phyloP scores from a whole-genome alignment of 1,284 basidiomycete species.

The Ceratobasidium sp. region DNA sequence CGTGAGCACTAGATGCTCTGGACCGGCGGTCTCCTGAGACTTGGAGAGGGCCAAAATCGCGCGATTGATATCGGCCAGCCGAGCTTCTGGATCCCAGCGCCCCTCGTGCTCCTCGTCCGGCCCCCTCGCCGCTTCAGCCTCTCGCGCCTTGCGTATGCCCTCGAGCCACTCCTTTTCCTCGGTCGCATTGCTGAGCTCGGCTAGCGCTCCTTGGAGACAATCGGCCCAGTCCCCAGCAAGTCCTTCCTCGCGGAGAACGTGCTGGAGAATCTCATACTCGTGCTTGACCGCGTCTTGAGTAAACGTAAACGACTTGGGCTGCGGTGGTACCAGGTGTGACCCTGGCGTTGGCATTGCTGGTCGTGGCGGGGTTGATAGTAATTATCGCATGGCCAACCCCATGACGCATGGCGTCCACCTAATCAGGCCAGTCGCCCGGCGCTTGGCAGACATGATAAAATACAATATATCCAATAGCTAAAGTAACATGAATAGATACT shows the following conservation, averaged over 20 bases:
- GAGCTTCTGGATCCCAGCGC: slow-evolving; percentile 28
- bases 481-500: slow-evolving; percentile 6
- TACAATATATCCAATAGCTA: background rate
- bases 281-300: slow-evolving; percentile 36
- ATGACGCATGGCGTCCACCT: slow-evolving; percentile 18
- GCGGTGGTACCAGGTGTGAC: background rate
- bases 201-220: slow-evolving; percentile 34
- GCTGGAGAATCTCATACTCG: slow-evolving; percentile 23
- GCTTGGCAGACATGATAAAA: background rate
- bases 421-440: background rate
- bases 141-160: slow-evolving; percentile 25
- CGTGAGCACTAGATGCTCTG: background rate
- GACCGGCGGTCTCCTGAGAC: background rate
- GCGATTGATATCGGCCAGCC: slow-evolving; percentile 40
- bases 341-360: background rate
- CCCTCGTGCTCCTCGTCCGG: background rate
- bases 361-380: slow-evolving; percentile 19
- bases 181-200: slow-evolving; percentile 30
- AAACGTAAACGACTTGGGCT: slow-evolving; percentile 11
- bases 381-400: slow-evolving; percentile 13
- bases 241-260: slow-evolving; percentile 33
- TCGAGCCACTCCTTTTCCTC: slow-evolving; percentile 32
- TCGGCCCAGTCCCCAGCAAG: slow-evolving; percentile 33
- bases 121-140: background rate
- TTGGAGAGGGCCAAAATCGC: slow-evolving; percentile 21